phyloP scores from a whole-genome alignment of 1,139 yeast genomes.

The Blastobotrys arbuscula region DNA sequence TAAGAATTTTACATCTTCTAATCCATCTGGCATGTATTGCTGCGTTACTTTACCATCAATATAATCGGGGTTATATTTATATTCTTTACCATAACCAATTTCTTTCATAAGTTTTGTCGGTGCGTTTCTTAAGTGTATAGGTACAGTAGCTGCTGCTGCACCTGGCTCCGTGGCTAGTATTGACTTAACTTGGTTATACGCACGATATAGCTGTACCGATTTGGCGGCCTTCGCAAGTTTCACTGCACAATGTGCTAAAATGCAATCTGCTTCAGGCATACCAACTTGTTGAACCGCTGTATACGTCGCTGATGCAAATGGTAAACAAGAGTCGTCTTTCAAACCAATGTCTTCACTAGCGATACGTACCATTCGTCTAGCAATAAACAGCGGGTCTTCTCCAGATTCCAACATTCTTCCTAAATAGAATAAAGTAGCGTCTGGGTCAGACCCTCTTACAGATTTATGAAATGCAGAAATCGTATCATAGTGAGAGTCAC shows the following conservation, averaged over 20 bases:
- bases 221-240: conserved; percentile 81
- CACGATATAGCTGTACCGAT: conserved; percentile 78
- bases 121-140: conserved; percentile 76
- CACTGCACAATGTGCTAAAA: conserved; percentile 87
- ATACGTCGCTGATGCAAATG: conserved; percentile 80
- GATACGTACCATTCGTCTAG: conserved; percentile 84
- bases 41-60: conserved; percentile 69
- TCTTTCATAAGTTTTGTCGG: conserved; percentile 89
- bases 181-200: conserved; percentile 60
- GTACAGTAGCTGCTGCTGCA: conserved; percentile 42
- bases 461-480: conserved; percentile 93
- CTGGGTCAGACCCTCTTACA: conserved; percentile 78
- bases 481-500: conserved; percentile 90
- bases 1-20: conserved; percentile 34
- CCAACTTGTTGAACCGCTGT: conserved; percentile 92
- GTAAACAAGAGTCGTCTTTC: conserved; percentile 75
- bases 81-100: conserved; percentile 75
- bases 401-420: conserved; percentile 88
- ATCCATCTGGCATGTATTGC: conserved; percentile 37
- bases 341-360: conserved; percentile 90
- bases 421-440: conserved; percentile 82
- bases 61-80: conserved; percentile 82
- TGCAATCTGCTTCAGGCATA: conserved; percentile 89
- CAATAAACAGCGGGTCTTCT: conserved; percentile 89
- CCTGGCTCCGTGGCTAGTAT: conserved; percentile 56